Evolutionary conservation across 768 basidiomycete species (phyloP), one percentile per base, ranked within the genome.

Genomic region (Hydnomerulius pinastri): DNA sequence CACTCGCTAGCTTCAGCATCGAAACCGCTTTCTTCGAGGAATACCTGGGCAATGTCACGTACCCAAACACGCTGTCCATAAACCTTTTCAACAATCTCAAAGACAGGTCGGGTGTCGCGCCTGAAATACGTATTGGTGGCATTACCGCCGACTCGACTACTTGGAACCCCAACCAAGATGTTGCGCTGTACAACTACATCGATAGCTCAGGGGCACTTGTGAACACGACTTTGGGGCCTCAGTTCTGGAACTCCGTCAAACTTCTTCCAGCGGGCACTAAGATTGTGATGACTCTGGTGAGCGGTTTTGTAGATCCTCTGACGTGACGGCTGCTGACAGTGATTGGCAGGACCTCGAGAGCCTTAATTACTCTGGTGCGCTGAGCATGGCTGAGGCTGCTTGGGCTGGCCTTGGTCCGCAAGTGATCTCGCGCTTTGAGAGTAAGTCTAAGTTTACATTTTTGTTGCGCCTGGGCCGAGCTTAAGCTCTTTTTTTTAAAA

Each of bases 121-220:
- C 73, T 6, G 73, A 80, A 64, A 61, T 79, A 15, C 69, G 79
- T 10, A 79, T 80, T 17, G 78, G 79, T 21, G 79, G 80, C 0
- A 78, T 80, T 53, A 80, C 78, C 0, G 80, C 79, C 4, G 77
- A 81, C 56, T 78, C 78, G 12, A 77, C 78, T 2, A 75, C 72
- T 45, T 78, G 78, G 77, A 60, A 77, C 47, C 64, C 73, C 0
- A 63, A 69, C 11, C 71, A 74, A 36, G 66, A 70, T 28, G 43
- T 29, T 18, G 53, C 53, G 1, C 29, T 59, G 35, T 54, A 56
- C 59, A 81, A 77, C 54, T 77, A 74, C 48, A 70, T 80, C 25
- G 73, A 75, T 35, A 57, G 54, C n/a, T 64, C 58, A 2, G 77
- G 77, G 15, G 71, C 69, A 6, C 68, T 80, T 46, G 67, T 65